Percentiles rank a stretch among this genome's conserved stretches.
phyloP scores from a whole-genome alignment of 352 stramenopile genomes.

The Pythium scleroteichum region DNA sequence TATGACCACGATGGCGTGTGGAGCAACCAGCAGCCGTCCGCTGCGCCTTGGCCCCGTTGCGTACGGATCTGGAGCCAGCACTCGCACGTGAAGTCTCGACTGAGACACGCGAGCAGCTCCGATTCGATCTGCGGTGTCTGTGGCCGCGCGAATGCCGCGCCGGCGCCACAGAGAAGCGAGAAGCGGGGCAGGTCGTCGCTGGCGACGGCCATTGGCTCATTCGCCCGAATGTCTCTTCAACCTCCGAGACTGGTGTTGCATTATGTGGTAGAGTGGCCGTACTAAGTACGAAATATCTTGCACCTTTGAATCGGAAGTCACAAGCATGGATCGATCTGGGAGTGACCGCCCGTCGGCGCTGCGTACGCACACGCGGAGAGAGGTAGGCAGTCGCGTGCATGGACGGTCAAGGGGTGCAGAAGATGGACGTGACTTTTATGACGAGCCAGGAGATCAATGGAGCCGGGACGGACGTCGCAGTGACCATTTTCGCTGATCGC shows the following conservation, averaged over 20 bases:
- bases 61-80: conserved; percentile 39
- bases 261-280: conserved; percentile 13
- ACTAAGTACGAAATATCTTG: conserved; percentile 25
- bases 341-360: conserved; percentile 24
- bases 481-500: conserved; percentile 81
- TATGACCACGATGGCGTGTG: conserved; percentile 31
- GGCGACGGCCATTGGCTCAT: conserved; percentile 33
- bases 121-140: conserved; percentile 10
- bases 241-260: conserved; percentile 14
- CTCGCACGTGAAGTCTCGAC: conserved; percentile 29
- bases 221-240: conserved; percentile 22
- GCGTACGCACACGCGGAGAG: conserved; percentile 36
- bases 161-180: conserved; percentile 33
- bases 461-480: conserved; percentile 61
- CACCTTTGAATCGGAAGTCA: not conserved
- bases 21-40: conserved; percentile 34
- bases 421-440: too few species aligned
- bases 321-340: conserved; percentile 9
- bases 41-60: too few species aligned
- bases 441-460: conserved; percentile 67
- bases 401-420: too few species aligned
- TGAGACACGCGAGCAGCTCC: conserved; percentile 4
- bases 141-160: conserved; percentile 9
- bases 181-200: conserved; percentile 41
- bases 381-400: conserved; percentile 1